Evolutionary conservation across 192 early-diverging fungal genomes (phyloP).

Genomic region (Umbelopsis sp.): DNA sequence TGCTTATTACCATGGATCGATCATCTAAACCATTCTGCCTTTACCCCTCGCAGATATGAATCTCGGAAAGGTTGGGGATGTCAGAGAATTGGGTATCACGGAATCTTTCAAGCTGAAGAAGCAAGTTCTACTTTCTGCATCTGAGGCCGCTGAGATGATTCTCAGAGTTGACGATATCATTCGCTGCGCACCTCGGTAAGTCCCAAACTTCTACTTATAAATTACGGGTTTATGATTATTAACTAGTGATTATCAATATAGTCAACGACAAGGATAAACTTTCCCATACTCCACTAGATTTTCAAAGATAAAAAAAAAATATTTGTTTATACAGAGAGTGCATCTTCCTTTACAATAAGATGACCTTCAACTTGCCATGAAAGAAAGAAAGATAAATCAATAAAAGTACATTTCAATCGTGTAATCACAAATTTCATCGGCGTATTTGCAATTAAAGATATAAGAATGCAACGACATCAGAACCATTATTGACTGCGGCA

Average conservation of each 20-base stretch:
- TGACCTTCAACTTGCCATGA: background rate
- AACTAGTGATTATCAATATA: background rate
- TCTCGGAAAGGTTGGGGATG: conserved; percentile 76
- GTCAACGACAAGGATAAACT: conserved; percentile 20
- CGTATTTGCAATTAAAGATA: background rate
- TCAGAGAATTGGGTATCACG: conserved; percentile 86
- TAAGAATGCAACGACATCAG: background rate
- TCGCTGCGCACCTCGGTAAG: conserved; percentile 73
- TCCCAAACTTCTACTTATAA: background rate
- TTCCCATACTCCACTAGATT: conserved; percentile 15
- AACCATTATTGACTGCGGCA: background rate
- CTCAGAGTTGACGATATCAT: conserved; percentile 98
- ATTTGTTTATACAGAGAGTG: conserved; percentile 12
- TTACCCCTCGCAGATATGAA: conserved; percentile 68
- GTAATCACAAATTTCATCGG: background rate
- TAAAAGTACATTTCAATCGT: conserved; percentile 7
- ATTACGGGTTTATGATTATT: too few relatives aligned
- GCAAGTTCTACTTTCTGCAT: conserved; percentile 88
- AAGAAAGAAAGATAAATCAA: conserved; percentile 5
- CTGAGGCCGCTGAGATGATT: conserved; percentile 97
- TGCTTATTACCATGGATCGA: too few relatives aligned
- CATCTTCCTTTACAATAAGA: background rate
- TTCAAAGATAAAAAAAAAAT: background rate
- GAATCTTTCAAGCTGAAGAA: conserved; percentile 97
- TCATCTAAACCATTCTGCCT: too few relatives aligned